Evolutionary conservation across 306 rosid genomes (phyloP).

Genomic region (Trifolium fragiferum): DNA sequence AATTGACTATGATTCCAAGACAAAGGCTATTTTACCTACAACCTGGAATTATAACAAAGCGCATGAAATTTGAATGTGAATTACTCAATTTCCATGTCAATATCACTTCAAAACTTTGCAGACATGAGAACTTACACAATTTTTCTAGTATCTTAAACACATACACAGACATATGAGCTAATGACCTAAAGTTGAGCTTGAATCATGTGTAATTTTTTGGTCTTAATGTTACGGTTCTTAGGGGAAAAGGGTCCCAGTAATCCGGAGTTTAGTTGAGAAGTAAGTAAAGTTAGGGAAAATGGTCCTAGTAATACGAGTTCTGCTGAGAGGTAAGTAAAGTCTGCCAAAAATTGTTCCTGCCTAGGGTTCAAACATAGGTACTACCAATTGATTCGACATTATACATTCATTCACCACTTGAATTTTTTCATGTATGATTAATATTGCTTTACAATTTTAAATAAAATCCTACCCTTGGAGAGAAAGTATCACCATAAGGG

Average conservation of each 20-base stretch:
- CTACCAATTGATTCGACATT: not conserved
- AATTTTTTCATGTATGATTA: not conserved
- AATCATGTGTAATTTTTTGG: not conserved
- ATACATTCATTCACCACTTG: not conserved
- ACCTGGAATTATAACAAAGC: conserved; percentile 9
- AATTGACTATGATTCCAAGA: conserved; percentile 9
- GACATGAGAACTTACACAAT: not conserved
- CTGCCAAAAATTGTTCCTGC: not conserved
- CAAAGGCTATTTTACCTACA: not conserved
- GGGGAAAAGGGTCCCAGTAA: not conserved
- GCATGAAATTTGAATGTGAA: not conserved
- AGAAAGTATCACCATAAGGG: not conserved
- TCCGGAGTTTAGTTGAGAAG: not conserved
- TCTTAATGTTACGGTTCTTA: not conserved
- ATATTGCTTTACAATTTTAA: not conserved
- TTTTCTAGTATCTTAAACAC: not conserved
- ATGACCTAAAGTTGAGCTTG: not conserved
- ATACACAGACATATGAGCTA: not conserved
- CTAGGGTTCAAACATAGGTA: not conserved
- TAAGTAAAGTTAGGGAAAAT: not conserved
- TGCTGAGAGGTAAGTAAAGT: not conserved
- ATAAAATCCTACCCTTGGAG: not conserved
- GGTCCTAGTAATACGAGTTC: not conserved
- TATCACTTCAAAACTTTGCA: not conserved
- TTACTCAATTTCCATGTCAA: not conserved